phyloP scores from a whole-genome alignment of 441 rosid genomes.

The Euphorbia corollata region DNA sequence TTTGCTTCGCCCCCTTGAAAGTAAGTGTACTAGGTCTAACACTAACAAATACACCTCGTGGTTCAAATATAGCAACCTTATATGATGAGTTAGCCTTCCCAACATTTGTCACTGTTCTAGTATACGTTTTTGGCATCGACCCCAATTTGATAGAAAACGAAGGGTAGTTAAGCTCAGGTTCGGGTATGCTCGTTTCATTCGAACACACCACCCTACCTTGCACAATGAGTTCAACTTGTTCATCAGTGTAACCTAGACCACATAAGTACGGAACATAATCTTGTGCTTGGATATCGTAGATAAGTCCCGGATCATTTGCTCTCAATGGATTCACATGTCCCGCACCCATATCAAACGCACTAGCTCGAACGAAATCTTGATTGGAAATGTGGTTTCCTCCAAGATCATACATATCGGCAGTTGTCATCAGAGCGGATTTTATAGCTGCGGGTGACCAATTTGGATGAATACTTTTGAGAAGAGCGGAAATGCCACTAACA shows the following conservation, averaged over 20 bases:
- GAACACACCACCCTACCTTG: neutral
- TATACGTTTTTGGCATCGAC: neutral
- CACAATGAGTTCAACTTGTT: neutral
- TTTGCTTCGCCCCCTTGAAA: constrained; percentile 31
- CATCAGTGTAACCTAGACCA: neutral
- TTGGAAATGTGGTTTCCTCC: neutral
- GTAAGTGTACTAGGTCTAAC: constrained; percentile 26
- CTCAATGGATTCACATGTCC: neutral
- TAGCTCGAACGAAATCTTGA: neutral
- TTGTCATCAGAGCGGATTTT: neutral
- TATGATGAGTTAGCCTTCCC: constrained; percentile 29
- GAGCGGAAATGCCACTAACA: neutral
- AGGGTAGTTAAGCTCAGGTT: neutral
- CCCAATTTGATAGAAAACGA: constrained; percentile 12
- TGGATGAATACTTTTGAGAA: neutral
- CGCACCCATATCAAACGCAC: neutral
- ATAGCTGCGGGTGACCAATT: neutral
- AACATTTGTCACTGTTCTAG: constrained; percentile 12
- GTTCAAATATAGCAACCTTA: constrained; percentile 14
- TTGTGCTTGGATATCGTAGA: neutral
- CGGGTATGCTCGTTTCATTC: neutral
- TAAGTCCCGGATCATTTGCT: neutral
- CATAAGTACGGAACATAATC: neutral
- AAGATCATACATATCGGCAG: neutral
- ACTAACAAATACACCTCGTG: constrained; percentile 29